These are phyloP conservation scores for Brettanomyces bruxellensis DNA, from an alignment of 805 yeast genomes.

Conservation along the genomic window DNA sequence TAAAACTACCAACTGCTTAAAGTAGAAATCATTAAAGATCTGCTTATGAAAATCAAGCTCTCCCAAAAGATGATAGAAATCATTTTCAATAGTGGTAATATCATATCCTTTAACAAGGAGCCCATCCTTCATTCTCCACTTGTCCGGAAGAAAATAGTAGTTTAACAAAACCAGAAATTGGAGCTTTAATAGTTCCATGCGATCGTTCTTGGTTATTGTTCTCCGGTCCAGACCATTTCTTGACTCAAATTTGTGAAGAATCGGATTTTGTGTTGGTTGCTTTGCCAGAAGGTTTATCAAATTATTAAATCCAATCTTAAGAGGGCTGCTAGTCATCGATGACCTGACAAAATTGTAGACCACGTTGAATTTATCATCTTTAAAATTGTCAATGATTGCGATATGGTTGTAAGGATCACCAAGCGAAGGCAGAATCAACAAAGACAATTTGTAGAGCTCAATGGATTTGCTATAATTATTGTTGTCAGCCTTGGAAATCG, in stretches of 20 bases:
- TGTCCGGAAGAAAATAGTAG: slow-evolving; percentile 33
- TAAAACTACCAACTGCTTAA: slow-evolving; percentile 29
- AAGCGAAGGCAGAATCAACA: slow-evolving; percentile 52
- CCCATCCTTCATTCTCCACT: slow-evolving; percentile 26
- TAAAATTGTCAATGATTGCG: slow-evolving; percentile 45
- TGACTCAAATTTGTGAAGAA: slow-evolving; percentile 19
- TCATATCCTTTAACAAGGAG: slow-evolving; percentile 23
- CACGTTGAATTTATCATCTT: slow-evolving; percentile 38
- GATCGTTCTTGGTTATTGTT: slow-evolving; percentile 25
- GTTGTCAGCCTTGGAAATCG: slow-evolving; percentile 27
- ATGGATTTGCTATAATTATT: slow-evolving; percentile 35
- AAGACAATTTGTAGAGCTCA: slow-evolving; percentile 43
- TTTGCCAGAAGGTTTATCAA: slow-evolving; percentile 29
- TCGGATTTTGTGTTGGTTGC: slow-evolving; percentile 23
- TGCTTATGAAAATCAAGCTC: slow-evolving; percentile 24
- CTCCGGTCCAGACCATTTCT: slow-evolving; percentile 17
- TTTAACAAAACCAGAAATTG: slow-evolving; percentile 23
- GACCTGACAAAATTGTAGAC: slow-evolving; percentile 49
- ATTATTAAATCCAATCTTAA: slow-evolving; percentile 38
- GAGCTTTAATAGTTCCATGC: slow-evolving; percentile 21
- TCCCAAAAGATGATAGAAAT: slow-evolving; percentile 20
- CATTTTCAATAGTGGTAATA: slow-evolving; percentile 22
- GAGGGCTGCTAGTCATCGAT: slow-evolving; percentile 42
- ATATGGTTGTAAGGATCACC: slow-evolving; percentile 60
- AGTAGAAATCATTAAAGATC: slow-evolving; percentile 24